These are phyloP conservation scores for Rhizopogon vinicolor DNA, from an alignment of 768 basidiomycete genomes.

Conservation along the genomic window DNA sequence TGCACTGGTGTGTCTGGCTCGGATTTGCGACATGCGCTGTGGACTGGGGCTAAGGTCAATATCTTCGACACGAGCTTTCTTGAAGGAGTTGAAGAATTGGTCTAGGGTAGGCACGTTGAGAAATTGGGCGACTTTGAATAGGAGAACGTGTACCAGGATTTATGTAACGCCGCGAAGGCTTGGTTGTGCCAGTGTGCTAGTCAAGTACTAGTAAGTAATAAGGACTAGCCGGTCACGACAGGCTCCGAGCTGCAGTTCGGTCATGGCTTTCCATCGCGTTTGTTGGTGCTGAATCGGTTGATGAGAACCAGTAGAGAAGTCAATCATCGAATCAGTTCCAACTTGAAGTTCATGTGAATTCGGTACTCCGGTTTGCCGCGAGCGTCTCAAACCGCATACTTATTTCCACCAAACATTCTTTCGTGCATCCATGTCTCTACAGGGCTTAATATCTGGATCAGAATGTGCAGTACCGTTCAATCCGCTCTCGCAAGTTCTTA, in stretches of 20 bases:
- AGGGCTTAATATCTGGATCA: slow-evolving; percentile 79
- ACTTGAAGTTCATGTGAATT: background rate
- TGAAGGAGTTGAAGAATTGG: background rate
- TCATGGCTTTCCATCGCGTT: no score
- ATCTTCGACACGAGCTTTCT: background rate
- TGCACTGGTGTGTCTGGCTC: background rate
- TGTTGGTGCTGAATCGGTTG: no score
- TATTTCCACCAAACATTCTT: background rate
- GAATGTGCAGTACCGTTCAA: slow-evolving; percentile 86
- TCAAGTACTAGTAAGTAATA: no score
- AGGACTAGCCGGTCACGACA: no score
- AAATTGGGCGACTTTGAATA: background rate
- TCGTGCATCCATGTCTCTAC: slow-evolving; percentile 57
- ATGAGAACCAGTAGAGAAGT: no score
- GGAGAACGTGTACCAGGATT: no score
- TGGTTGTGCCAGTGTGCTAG: no score
- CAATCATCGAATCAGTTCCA: no score
- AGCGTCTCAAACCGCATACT: background rate
- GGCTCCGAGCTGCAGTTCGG: no score
- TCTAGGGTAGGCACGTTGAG: background rate
- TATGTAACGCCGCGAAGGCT: no score
- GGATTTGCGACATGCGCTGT: background rate
- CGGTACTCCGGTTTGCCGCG: background rate
- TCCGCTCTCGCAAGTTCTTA: slow-evolving; percentile 84
- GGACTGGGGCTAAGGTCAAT: background rate